A percentile compares a stretch with the other conserved stretches of the same genome.
These are phyloP conservation scores for Sclerotinia minor DNA, from an alignment of 2,329 filamentous ascomycete species.

Conservation along the genomic window DNA sequence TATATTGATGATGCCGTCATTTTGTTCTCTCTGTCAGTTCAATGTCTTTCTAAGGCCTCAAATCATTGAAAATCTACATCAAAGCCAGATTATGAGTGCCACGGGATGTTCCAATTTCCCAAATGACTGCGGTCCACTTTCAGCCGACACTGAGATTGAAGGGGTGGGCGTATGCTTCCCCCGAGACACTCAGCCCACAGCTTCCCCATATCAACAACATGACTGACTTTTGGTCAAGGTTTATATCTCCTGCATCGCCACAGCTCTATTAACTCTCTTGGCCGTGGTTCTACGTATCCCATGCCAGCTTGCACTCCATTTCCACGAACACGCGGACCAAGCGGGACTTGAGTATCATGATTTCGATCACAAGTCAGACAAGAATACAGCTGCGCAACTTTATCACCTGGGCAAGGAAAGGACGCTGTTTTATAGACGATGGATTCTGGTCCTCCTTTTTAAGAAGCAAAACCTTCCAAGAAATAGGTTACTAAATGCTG, in stretches of 20 bases:
- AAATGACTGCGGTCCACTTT: not conserved
- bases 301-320: constrained; percentile 8
- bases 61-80: not conserved
- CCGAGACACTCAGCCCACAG: too few relatives aligned
- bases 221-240: not conserved
- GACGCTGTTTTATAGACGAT: not conserved
- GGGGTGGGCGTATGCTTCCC: not conserved
- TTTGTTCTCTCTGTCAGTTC: too few relatives aligned
- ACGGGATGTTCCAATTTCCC: constrained; percentile 1
- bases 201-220: not conserved
- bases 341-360: not conserved
- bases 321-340: not conserved
- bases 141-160: not conserved
- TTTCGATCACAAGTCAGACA: not conserved
- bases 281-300: constrained; percentile 3
- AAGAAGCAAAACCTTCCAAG: not conserved
- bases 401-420: constrained; percentile 1
- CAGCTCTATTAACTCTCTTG: constrained; percentile 5
- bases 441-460: not conserved
- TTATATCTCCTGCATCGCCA: constrained; percentile 15
- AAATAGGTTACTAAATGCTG: not conserved
- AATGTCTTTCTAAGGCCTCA: not conserved
- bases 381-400: not conserved
- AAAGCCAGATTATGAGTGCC: not conserved
- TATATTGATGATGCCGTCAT: not conserved